A percentile compares a stretch with the other conserved stretches of the same genome.
Evolutionary conservation across 768 basidiomycete species (phyloP).

Genomic region (Glaciozyma martinii): DNA sequence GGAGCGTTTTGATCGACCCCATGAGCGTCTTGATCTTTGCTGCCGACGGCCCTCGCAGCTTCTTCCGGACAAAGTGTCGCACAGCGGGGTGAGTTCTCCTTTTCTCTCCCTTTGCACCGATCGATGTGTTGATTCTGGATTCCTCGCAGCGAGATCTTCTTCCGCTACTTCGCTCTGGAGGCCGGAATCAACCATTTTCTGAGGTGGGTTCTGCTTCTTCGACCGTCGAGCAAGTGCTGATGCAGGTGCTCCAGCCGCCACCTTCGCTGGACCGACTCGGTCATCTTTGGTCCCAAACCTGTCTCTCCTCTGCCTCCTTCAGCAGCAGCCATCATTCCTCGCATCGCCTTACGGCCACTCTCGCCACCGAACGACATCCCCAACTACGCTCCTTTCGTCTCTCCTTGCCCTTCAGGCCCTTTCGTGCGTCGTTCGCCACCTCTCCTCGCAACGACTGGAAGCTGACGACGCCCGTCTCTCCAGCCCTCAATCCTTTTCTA

Average conservation of each 20-base stretch:
- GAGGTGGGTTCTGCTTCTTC: too few species aligned
- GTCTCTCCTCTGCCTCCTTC: slow-evolving; percentile 16
- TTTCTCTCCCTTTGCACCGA: not conserved
- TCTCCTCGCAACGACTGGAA: too few species aligned
- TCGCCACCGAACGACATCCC: slow-evolving; percentile 18
- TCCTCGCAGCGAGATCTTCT: slow-evolving; percentile 19
- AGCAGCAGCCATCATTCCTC: slow-evolving; percentile 7
- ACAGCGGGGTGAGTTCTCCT: slow-evolving; percentile 2
- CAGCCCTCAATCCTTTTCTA: slow-evolving; percentile 24
- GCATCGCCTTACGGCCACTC: slow-evolving; percentile 1
- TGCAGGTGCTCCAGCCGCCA: too few species aligned
- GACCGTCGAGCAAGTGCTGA: too few species aligned
- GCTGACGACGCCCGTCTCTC: not conserved
- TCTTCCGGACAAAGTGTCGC: slow-evolving; percentile 17
- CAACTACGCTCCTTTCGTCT: slow-evolving; percentile 15
- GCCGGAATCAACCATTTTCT: slow-evolving; percentile 28
- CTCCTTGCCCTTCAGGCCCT: slow-evolving; percentile 4
- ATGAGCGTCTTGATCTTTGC: slow-evolving; percentile 22
- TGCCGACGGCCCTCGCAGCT: slow-evolving; percentile 20
- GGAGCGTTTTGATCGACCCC: slow-evolving; percentile 24
- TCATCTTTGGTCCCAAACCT: slow-evolving; percentile 3
- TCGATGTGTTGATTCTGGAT: not conserved
- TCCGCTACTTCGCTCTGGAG: slow-evolving; percentile 28
- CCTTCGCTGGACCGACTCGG: slow-evolving; percentile 22
- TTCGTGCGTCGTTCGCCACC: slow-evolving; percentile 6